Conservation (phyloP, 257 asterid species). For the Nyctanthes arbortristis region DNA sequence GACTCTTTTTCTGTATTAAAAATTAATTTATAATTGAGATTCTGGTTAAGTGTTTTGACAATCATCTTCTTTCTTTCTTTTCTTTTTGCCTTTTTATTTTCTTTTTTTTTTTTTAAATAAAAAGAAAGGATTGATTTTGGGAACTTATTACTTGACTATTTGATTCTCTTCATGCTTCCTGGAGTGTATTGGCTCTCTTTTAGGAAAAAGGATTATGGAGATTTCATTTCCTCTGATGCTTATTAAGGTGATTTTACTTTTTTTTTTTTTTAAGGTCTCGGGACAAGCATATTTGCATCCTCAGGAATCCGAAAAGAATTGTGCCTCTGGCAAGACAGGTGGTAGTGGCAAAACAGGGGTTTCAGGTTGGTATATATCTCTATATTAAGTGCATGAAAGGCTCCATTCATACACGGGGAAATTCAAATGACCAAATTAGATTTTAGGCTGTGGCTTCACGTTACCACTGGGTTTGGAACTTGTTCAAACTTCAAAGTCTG, state of each 20-base stretch:
- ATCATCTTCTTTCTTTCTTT: neutral
- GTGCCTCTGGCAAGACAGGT: slow-evolving; percentile 29
- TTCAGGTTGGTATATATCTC: slow-evolving; percentile 38
- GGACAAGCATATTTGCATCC: slow-evolving; percentile 32
- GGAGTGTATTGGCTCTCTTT: neutral
- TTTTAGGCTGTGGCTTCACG: neutral
- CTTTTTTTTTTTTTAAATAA: too few species aligned
- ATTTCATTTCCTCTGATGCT: neutral
- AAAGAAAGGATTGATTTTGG: neutral
- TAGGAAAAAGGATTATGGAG: neutral
- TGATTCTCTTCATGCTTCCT: neutral
- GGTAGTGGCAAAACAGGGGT: slow-evolving; percentile 31
- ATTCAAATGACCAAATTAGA: neutral
- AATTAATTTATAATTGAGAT: neutral
- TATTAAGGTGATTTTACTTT: neutral
- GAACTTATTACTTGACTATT: neutral
- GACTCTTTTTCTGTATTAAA: neutral
- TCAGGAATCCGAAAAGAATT: slow-evolving; percentile 37
- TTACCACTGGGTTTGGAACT: neutral
- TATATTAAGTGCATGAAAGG: neutral
- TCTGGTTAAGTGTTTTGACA: neutral
- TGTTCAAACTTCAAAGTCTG: neutral
- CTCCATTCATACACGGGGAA: neutral
- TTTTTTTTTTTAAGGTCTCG: slow-evolving; percentile 24
- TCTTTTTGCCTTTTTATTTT: too few species aligned